Conservation (phyloP, 2,329 filamentous ascomycete species). For the Diaporthe ilicicola region DNA sequence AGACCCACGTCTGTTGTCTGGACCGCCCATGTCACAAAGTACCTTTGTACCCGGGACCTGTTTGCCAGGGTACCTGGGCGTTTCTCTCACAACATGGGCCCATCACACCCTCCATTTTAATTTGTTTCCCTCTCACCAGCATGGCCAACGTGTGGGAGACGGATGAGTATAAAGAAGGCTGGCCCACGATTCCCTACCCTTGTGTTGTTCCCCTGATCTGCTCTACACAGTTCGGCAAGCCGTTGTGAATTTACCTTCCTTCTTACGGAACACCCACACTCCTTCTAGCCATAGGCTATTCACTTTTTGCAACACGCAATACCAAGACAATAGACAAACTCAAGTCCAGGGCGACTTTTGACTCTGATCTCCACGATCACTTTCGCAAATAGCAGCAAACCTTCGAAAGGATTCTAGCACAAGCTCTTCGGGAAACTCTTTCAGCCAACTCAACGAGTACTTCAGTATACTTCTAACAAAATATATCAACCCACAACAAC, state of each 20-base stretch:
- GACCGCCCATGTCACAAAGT: conserved; percentile 24
- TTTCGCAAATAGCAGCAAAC: neutral
- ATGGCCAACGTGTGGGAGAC: neutral
- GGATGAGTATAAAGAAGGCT: conserved; percentile 29
- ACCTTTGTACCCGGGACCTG: conserved; percentile 12
- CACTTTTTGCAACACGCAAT: conserved; percentile 31
- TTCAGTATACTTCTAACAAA: neutral
- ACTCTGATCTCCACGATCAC: conserved; percentile 27
- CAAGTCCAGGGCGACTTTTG: conserved; percentile 32
- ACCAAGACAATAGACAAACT: conserved; percentile 11
- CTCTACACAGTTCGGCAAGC: conserved; percentile 28
- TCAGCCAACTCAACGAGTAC: conserved; percentile 4
- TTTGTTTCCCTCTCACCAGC: conserved; percentile 17
- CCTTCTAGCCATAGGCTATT: conserved; percentile 30
- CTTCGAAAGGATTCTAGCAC: conserved; percentile 26
- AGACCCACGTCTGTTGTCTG: conserved; percentile 25
- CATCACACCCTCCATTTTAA: conserved; percentile 21
- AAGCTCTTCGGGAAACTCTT: conserved; percentile 11
- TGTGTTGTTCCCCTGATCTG: neutral
- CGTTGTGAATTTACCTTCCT: conserved; percentile 29
- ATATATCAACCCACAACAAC: neutral
- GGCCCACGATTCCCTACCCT: conserved; percentile 19
- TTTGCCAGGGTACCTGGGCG: conserved; percentile 24
- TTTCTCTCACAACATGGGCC: conserved; percentile 27
- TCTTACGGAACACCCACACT: conserved; percentile 18